Percentiles rank a stretch among this genome's conserved stretches.
Conservation (phyloP, 2,329 filamentous ascomycete genomes). For the Dactylonectria estremocensis region DNA sequence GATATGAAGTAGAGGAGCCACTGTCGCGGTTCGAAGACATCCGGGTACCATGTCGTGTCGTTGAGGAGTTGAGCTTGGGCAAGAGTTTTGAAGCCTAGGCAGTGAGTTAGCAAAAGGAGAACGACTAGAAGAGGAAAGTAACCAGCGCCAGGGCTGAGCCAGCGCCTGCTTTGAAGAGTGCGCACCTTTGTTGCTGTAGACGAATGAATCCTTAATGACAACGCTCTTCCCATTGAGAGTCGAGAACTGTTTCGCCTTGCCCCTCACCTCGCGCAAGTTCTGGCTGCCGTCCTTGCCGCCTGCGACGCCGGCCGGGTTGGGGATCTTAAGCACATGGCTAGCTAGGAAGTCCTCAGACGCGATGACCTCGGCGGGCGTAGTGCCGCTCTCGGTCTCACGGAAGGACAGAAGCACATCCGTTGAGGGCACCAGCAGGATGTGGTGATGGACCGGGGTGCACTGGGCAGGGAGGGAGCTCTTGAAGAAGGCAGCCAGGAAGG, state of each 20-base stretch:
- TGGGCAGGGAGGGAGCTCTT: slow-evolving; percentile 92
- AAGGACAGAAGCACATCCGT: slow-evolving; percentile 92
- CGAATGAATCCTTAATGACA: slow-evolving; percentile 91
- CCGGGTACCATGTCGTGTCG: slow-evolving; percentile 90
- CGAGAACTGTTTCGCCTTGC: slow-evolving; percentile 94
- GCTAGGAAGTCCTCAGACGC: slow-evolving; percentile 94
- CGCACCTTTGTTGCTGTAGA: slow-evolving; percentile 96
- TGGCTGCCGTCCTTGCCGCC: slow-evolving; percentile 70
- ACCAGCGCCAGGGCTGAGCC: neutral
- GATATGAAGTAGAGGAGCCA: slow-evolving; percentile 99
- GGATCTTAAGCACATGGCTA: slow-evolving; percentile 95
- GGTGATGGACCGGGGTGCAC: slow-evolving; percentile 91
- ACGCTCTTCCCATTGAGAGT: slow-evolving; percentile 95
- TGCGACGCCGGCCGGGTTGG: slow-evolving; percentile 65
- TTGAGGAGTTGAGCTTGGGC: slow-evolving; percentile 90
- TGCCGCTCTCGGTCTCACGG: slow-evolving; percentile 88
- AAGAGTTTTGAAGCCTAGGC: slow-evolving; percentile 87
- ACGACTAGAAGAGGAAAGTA: neutral
- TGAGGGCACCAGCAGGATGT: slow-evolving; percentile 93
- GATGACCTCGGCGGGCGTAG: slow-evolving; percentile 83
- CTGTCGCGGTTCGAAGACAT: slow-evolving; percentile 89
- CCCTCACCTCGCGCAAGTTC: slow-evolving; percentile 86
- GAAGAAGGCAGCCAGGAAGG: slow-evolving; percentile 98
- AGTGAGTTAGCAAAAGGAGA: slow-evolving; percentile 42
- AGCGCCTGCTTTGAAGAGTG: neutral